These are phyloP conservation scores for Cordyceps tenuipes DNA, from an alignment of 2,329 filamentous ascomycete species.

Conservation along the genomic window DNA sequence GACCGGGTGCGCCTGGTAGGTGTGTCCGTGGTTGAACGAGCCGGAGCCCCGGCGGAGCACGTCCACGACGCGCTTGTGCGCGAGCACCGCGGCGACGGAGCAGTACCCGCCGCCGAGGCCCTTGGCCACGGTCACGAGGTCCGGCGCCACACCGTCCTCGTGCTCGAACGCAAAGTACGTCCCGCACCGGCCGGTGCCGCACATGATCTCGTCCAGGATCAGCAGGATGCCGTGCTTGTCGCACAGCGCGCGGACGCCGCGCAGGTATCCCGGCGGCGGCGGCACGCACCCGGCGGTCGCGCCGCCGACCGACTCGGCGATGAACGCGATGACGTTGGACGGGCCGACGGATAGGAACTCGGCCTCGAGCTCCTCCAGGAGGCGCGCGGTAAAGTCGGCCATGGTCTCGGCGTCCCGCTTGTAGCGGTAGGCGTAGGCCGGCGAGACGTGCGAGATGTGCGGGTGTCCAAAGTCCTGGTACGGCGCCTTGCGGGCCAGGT, in stretches of 20 bases:
- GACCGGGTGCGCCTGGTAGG: constrained; percentile 35
- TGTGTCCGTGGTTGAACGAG: constrained; percentile 49
- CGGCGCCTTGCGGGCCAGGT: constrained; percentile 19
- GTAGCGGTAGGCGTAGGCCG: constrained; percentile 18
- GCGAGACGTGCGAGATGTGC: constrained; percentile 21
- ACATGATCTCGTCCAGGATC: constrained; percentile 60
- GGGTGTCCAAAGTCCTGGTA: constrained; percentile 21
- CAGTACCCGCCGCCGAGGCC: constrained; percentile 49
- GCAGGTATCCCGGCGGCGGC: constrained; percentile 43
- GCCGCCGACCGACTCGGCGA: constrained; percentile 42
- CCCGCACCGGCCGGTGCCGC: constrained; percentile 49
- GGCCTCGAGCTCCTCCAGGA: constrained; percentile 37
- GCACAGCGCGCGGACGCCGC: constrained; percentile 45
- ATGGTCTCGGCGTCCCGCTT: constrained; percentile 25
- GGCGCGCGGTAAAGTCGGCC: constrained; percentile 29
- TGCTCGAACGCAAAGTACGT: constrained; percentile 39
- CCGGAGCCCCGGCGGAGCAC: constrained; percentile 38
- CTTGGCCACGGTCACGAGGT: constrained; percentile 52
- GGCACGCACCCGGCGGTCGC: constrained; percentile 44
- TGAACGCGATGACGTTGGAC: constrained; percentile 37
- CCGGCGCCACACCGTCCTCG: constrained; percentile 31
- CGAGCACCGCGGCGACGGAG: constrained; percentile 45
- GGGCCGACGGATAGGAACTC: constrained; percentile 39
- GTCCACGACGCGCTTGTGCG: constrained; percentile 40
- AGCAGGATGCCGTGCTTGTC: constrained; percentile 46